Conservation (phyloP, 1,139 yeast species). For the Pneumocystis oryctolagi region DNA sequence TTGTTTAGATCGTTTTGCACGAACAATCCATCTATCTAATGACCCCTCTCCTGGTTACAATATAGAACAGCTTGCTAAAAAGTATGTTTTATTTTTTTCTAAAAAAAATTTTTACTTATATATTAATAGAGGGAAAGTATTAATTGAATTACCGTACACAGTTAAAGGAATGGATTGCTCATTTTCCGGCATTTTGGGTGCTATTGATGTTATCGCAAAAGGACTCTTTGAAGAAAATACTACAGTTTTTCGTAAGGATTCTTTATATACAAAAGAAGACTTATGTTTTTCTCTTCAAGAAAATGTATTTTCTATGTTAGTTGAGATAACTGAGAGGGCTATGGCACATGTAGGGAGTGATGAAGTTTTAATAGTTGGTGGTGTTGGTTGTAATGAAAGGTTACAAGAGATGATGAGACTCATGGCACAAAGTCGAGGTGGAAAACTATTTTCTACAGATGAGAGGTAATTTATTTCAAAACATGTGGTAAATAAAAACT, state of each 20-base stretch:
- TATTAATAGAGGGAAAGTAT: conserved; percentile 33
- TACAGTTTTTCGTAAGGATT: conserved; percentile 33
- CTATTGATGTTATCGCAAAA: conserved; percentile 64
- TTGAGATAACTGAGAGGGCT: conserved; percentile 94
- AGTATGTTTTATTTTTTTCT: conserved; percentile 15
- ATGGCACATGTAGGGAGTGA: conserved; percentile 91
- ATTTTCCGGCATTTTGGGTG: conserved; percentile 87
- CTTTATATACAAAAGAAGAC: conserved; percentile 60
- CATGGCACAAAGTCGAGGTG: conserved; percentile 83
- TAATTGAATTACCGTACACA: conserved; percentile 76
- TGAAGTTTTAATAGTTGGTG: conserved; percentile 91
- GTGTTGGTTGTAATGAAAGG: conserved; percentile 88
- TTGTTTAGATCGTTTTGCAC: conserved; percentile 88
- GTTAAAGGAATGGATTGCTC: conserved; percentile 97
- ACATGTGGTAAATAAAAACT: background rate
- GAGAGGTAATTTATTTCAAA: conserved; percentile 35
- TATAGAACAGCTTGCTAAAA: conserved; percentile 83
- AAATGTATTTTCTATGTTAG: conserved; percentile 84
- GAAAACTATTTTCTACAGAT: conserved; percentile 82
- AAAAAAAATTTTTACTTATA: conserved; percentile 21
- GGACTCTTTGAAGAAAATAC: conserved; percentile 44
- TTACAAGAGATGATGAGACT: conserved; percentile 89
- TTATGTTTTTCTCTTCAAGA: conserved; percentile 88
- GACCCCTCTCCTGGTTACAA: conserved; percentile 96
- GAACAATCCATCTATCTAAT: conserved; percentile 74